Conservation (phyloP, 345 rosid species). For the Lenwebbia sp. region DNA sequence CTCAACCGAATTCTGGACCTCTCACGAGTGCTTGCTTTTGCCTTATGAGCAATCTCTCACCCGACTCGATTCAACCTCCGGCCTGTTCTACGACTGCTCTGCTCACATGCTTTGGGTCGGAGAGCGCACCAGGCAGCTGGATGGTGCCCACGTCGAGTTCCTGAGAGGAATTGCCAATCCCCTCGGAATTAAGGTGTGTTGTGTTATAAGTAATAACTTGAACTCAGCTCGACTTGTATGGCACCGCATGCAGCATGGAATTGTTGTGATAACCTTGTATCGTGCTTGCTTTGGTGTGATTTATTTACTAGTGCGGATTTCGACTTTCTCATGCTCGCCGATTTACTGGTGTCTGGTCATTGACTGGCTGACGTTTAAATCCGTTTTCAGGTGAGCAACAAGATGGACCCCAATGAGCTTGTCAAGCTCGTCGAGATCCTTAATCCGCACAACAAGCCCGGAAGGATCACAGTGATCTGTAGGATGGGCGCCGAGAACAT, state of each 20-base stretch:
- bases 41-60: slow-evolving; percentile 19
- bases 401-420: slow-evolving; percentile 14
- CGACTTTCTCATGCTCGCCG: background rate
- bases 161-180: slow-evolving; percentile 18
- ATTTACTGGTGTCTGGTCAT: background rate
- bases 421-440: slow-evolving; percentile 11
- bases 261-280: background rate
- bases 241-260: background rate
- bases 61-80: slow-evolving; percentile 17
- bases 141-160: slow-evolving; percentile 21
- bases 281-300: background rate
- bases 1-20: slow-evolving; percentile 19
- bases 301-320: background rate
- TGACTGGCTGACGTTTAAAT: background rate
- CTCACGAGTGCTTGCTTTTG: slow-evolving; percentile 22
- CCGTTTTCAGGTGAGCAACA: slow-evolving; percentile 11
- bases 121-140: slow-evolving; percentile 19
- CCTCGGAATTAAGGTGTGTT: slow-evolving; percentile 14
- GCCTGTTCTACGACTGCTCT: slow-evolving; percentile 17
- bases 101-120: slow-evolving; percentile 21
- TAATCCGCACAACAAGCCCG: slow-evolving; percentile 8
- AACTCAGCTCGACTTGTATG: background rate
- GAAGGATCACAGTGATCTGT: slow-evolving; percentile 10
- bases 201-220: background rate
- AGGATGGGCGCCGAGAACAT: slow-evolving; percentile 16